phyloP scores from a whole-genome alignment of 2,329 filamentous ascomycete species.

The Penicillium polonicum region DNA sequence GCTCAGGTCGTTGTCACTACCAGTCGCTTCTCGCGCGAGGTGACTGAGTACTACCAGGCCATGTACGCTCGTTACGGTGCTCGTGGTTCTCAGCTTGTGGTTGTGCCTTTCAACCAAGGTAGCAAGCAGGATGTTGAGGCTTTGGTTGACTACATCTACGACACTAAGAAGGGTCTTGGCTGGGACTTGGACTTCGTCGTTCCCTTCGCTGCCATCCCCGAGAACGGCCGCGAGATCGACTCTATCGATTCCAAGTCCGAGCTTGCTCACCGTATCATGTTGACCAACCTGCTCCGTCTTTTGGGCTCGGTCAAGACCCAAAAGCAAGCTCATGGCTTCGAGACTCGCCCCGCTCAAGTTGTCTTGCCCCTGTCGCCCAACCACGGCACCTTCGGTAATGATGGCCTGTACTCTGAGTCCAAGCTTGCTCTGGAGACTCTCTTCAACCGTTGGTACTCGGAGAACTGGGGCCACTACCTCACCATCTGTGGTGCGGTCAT shows the following conservation, averaged over 20 bases:
- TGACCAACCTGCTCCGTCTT: conserved; percentile 92
- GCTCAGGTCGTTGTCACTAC: conserved; percentile 97
- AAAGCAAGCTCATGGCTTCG: conserved; percentile 82
- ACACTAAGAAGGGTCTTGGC: conserved; percentile 90
- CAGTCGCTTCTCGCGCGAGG: conserved; percentile 91
- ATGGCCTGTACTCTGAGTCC: conserved; percentile 96
- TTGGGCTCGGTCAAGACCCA: conserved; percentile 87
- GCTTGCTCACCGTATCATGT: conserved; percentile 96
- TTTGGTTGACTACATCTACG: conserved; percentile 93
- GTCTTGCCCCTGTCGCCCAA: conserved; percentile 95
- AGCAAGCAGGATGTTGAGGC: conserved; percentile 98
- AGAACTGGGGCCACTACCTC: conserved; percentile 95
- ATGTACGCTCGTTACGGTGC: conserved; percentile 96
- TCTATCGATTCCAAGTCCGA: conserved; percentile 96
- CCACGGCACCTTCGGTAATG: conserved; percentile 96
- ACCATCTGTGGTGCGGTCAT: conserved; percentile 98
- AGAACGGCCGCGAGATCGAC: conserved; percentile 97
- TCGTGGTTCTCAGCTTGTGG: conserved; percentile 91
- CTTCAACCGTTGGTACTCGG: conserved; percentile 97
- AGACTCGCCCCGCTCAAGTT: conserved; percentile 94
- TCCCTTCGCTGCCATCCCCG: conserved; percentile 94
- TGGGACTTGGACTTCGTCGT: conserved; percentile 98
- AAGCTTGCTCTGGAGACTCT: conserved; percentile 96
- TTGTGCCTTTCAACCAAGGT: conserved; percentile 98
- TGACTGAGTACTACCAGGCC: conserved; percentile 98